Evolutionary conservation across 148 eudicot genomes (phyloP).

Genomic region (Limonium bicolor): DNA sequence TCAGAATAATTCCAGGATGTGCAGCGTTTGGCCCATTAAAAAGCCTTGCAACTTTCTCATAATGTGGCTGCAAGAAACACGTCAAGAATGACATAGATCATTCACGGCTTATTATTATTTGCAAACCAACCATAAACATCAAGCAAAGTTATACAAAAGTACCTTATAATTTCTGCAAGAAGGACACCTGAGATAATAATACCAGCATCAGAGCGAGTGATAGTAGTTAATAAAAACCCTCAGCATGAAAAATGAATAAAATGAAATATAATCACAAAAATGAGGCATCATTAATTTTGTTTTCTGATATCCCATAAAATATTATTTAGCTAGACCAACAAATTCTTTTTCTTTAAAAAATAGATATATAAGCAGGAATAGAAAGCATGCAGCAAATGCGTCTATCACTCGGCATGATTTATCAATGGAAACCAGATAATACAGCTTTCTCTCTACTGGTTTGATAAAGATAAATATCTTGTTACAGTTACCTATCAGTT

Average conservation of each 20-base stretch:
- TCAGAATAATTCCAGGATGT: constrained; percentile 81
- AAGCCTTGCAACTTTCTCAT: constrained; percentile 89
- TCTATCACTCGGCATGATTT: no score
- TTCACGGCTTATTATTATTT: no score
- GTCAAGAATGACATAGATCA: no score
- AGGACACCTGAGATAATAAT: constrained; percentile 62
- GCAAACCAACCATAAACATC: no score
- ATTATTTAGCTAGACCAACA: not conserved
- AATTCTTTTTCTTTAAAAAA: no score
- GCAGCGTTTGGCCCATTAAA: constrained; percentile 80
- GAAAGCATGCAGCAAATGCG: no score
- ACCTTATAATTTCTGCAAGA: constrained; percentile 99
- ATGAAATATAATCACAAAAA: not conserved
- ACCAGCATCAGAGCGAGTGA: constrained; percentile 8
- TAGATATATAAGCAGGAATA: not conserved
- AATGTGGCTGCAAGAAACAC: constrained; percentile 61
- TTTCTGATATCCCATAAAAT: not conserved
- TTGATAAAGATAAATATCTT: no score
- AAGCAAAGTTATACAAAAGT: no score
- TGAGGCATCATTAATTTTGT: not conserved
- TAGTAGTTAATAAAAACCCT: not conserved
- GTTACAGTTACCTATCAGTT: no score
- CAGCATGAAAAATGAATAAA: not conserved
- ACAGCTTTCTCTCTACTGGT: no score
- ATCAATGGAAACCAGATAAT: no score